Evolutionary conservation across 1,139 yeast species (phyloP).

Genomic region (Pichia sp.): DNA sequence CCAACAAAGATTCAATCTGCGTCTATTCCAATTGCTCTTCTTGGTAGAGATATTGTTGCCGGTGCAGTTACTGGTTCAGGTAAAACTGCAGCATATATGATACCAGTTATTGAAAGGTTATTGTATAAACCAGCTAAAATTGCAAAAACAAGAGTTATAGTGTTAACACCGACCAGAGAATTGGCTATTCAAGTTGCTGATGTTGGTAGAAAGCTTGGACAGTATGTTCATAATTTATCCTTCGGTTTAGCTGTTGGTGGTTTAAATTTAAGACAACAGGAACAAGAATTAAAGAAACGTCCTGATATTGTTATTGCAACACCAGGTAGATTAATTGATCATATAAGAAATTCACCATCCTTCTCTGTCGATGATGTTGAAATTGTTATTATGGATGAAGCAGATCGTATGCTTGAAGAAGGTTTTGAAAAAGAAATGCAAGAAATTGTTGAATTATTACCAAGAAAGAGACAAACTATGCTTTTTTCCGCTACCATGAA

Average conservation of each 20-base stretch:
- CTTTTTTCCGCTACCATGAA: conserved; percentile 98
- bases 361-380: conserved; percentile 88
- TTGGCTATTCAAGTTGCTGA: conserved; percentile 93
- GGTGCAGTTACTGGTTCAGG: conserved; percentile 99
- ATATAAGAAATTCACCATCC: conserved; percentile 89
- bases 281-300: conserved; percentile 81
- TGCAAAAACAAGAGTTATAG: conserved; percentile 84
- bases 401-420: conserved; percentile 98
- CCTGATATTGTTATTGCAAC: conserved; percentile 98
- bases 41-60: conserved; percentile 95
- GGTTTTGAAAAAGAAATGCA: conserved; percentile 94
- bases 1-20: conserved; percentile 96
- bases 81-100: conserved; percentile 96
- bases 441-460: conserved; percentile 80
- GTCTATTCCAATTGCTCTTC: conserved; percentile 83
- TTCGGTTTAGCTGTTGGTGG: conserved; percentile 98
- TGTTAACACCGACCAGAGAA: conserved; percentile 95
- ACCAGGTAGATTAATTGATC: conserved; percentile 95
- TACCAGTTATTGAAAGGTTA: conserved; percentile 89
- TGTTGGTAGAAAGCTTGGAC: conserved; percentile 82
- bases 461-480: conserved; percentile 87
- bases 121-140: conserved; percentile 80
- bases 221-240: conserved; percentile 64
- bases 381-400: conserved; percentile 91
- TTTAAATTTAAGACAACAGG: conserved; percentile 87